A percentile compares a stretch with the other conserved stretches of the same genome.
Evolutionary conservation across 495 filamentous ascomycete species (phyloP).

Genomic region (Xylaria sp.): DNA sequence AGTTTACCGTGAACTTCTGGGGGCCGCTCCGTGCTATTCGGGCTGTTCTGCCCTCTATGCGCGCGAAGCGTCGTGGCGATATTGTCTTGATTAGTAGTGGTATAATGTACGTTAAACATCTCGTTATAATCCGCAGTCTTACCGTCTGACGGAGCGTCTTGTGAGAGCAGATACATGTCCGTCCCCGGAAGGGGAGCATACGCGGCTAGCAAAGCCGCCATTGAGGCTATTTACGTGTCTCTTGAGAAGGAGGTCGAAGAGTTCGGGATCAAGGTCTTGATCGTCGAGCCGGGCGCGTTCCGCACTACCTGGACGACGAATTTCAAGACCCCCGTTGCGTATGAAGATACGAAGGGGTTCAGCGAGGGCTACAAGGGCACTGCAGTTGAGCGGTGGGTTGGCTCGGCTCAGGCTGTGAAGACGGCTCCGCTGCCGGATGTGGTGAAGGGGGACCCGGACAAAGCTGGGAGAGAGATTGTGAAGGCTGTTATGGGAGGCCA

Average conservation of each 20-base stretch:
- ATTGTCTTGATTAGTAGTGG: slow-evolving; percentile 54
- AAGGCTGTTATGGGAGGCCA: slow-evolving; percentile 37
- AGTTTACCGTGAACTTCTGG: slow-evolving; percentile 53
- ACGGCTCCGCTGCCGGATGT: background rate
- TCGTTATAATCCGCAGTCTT: slow-evolving; percentile 19
- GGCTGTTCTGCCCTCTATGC: slow-evolving; percentile 54
- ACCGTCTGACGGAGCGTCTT: background rate
- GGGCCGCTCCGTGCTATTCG: slow-evolving; percentile 48
- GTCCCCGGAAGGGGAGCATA: slow-evolving; percentile 45
- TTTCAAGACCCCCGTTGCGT: slow-evolving; percentile 32
- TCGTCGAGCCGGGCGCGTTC: slow-evolving; percentile 57
- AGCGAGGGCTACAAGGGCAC: slow-evolving; percentile 32
- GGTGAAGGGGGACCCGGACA: slow-evolving; percentile 48
- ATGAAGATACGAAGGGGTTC: slow-evolving; percentile 29
- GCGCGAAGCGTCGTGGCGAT: slow-evolving; percentile 45
- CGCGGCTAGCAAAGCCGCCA: slow-evolving; percentile 52
- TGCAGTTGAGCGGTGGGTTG: slow-evolving; percentile 25
- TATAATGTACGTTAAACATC: slow-evolving; percentile 50
- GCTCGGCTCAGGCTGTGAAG: background rate
- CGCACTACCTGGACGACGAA: slow-evolving; percentile 40
- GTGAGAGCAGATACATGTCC: slow-evolving; percentile 18
- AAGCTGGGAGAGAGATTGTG: slow-evolving; percentile 49
- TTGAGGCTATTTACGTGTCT: slow-evolving; percentile 46
- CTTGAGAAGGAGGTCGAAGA: slow-evolving; percentile 49
- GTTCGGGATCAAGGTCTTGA: slow-evolving; percentile 53